Conservation (phyloP, 2,329 filamentous ascomycete species). For the Aspergillus clavatus region DNA sequence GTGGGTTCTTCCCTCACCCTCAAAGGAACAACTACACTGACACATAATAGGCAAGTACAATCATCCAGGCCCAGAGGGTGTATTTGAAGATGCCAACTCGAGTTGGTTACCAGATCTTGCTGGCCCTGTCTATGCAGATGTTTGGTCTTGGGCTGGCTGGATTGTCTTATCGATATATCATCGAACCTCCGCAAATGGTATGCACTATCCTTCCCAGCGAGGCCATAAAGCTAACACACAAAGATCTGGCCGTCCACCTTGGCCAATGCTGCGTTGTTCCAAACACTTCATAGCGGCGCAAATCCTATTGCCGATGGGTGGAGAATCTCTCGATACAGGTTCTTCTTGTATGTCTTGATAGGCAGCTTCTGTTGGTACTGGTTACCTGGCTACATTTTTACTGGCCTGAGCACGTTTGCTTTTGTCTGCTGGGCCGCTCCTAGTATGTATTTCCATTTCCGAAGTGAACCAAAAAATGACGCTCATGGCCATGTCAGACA, state of each 20-base stretch:
- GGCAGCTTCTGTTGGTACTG: slow-evolving; percentile 24
- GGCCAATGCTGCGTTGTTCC: slow-evolving; percentile 31
- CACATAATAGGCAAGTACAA: slow-evolving; percentile 37
- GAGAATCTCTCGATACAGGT: slow-evolving; percentile 24
- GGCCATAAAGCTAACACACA: background rate
- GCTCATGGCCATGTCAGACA: slow-evolving; percentile 29
- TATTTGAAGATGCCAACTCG: slow-evolving; percentile 37
- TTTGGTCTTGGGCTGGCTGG: slow-evolving; percentile 39
- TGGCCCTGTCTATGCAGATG: slow-evolving; percentile 35
- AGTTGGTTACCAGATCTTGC: slow-evolving; percentile 34
- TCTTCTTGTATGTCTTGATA: slow-evolving; percentile 18
- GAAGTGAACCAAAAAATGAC: slow-evolving; percentile 24
- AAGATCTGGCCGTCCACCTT: slow-evolving; percentile 35
- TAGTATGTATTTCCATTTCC: slow-evolving; percentile 20
- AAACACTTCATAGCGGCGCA: slow-evolving; percentile 30
- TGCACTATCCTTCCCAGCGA: background rate
- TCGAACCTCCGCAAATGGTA: slow-evolving; percentile 34
- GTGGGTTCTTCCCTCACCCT: slow-evolving; percentile 1
- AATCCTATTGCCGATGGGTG: slow-evolving; percentile 36
- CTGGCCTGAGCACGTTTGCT: slow-evolving; percentile 27
- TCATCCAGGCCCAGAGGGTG: slow-evolving; percentile 37
- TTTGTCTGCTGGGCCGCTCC: slow-evolving; percentile 44
- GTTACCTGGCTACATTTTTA: slow-evolving; percentile 29
- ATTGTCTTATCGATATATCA: slow-evolving; percentile 31
- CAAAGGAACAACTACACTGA: background rate